phyloP scores from a whole-genome alignment of 768 basidiomycete genomes.

The Nidula microcarpa region DNA sequence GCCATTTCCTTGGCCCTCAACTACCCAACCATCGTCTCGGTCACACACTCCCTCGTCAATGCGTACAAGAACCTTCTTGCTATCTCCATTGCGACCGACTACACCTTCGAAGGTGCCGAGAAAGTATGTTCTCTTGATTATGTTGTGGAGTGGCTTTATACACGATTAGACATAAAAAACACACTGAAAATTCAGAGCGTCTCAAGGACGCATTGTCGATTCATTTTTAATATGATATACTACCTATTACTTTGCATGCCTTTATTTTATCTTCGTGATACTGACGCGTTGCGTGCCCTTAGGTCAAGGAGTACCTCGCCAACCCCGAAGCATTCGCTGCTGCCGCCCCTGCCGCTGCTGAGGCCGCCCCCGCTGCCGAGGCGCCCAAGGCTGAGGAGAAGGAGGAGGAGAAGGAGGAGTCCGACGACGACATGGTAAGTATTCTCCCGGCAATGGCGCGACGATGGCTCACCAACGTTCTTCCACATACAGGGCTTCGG shows the following conservation, averaged over 20 bases:
- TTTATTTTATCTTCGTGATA: conserved; percentile 6
- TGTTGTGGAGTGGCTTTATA: conserved; percentile 10
- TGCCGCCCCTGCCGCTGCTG: conserved; percentile 63
- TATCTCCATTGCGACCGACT: conserved; percentile 85
- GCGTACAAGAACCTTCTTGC: conserved; percentile 98
- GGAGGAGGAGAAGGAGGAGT: conserved; percentile 67
- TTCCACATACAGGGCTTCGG: conserved; percentile 73
- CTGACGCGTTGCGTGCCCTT: conserved; percentile 1
- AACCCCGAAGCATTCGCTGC: conserved; percentile 98
- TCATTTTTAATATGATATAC: conserved; percentile 24
- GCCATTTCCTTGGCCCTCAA: conserved; percentile 93
- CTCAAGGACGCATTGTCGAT: conserved; percentile 38
- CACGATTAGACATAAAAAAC: conserved; percentile 32
- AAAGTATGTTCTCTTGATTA: conserved; percentile 54
- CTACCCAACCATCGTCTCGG: conserved; percentile 94
- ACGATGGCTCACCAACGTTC: conserved; percentile 13
- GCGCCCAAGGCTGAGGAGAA: conserved; percentile 62
- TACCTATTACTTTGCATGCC: conserved; percentile 1
- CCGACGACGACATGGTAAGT: conserved; percentile 86
- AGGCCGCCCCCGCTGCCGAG: conserved; percentile 52
- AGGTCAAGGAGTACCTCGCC: conserved; percentile 96
- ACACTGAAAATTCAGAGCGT: conserved; percentile 90
- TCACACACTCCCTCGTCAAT: conserved; percentile 94
- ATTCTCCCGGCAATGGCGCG: not conserved
- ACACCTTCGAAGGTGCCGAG: conserved; percentile 90